Evolutionary conservation across 805 yeast genomes (phyloP).

Genomic region (Saturnispora hagleri): DNA sequence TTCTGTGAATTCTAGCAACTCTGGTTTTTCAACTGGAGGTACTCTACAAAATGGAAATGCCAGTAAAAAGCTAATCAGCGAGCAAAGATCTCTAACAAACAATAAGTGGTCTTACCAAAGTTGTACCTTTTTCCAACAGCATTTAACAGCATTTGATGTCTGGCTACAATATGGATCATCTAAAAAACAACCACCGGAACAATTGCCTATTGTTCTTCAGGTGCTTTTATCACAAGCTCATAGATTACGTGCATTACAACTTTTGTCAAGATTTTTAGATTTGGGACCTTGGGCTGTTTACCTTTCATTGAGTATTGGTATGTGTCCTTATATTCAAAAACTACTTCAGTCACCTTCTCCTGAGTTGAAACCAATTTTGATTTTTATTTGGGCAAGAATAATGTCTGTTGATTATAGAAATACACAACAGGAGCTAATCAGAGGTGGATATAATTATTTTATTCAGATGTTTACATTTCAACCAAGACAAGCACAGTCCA

Average conservation of each 20-base stretch:
- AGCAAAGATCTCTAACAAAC: not conserved
- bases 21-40: not conserved
- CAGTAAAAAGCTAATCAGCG: slow-evolving; percentile 1
- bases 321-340: slow-evolving; percentile 88
- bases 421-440: slow-evolving; percentile 85
- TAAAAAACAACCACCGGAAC: slow-evolving; percentile 84
- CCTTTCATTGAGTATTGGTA: slow-evolving; percentile 85
- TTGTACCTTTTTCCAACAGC: slow-evolving; percentile 92
- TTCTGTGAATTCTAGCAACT: slow-evolving; percentile 10
- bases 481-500: slow-evolving; percentile 14
- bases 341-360: slow-evolving; percentile 91
- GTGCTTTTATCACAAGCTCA: slow-evolving; percentile 91
- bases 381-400: slow-evolving; percentile 95
- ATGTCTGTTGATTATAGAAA: slow-evolving; percentile 90
- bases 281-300: slow-evolving; percentile 98
- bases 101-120: slow-evolving; percentile 56
- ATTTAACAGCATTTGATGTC: slow-evolving; percentile 88
- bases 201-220: slow-evolving; percentile 86
- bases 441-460: slow-evolving; percentile 87
- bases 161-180: slow-evolving; percentile 92
- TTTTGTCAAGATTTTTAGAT: slow-evolving; percentile 80
- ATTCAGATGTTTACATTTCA: slow-evolving; percentile 58
- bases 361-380: slow-evolving; percentile 86
- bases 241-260: slow-evolving; percentile 75
- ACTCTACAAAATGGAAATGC: not conserved